These are phyloP conservation scores for Populus hybrid DNA, from an alignment of 441 rosid genomes.

Conservation along the genomic window DNA sequence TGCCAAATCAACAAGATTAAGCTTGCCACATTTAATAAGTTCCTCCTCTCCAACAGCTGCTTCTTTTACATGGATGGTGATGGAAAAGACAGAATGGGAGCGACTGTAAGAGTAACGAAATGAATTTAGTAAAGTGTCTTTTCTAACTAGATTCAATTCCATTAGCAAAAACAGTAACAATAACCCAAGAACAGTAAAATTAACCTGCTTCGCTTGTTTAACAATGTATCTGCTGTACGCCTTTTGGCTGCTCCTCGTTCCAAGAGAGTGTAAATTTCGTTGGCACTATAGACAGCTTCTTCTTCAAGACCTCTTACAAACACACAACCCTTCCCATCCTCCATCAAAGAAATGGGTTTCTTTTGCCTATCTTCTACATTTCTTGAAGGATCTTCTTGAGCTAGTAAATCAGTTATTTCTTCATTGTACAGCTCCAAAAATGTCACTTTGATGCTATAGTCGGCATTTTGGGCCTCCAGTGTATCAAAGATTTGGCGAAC, in stretches of 20 bases:
- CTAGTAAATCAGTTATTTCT: constrained; percentile 81
- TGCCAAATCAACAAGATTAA: constrained; percentile 96
- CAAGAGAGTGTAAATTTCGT: constrained; percentile 72
- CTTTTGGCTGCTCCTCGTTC: constrained; percentile 84
- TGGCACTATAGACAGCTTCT: constrained; percentile 85
- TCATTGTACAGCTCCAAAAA: constrained; percentile 92
- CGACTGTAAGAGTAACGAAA: constrained; percentile 49
- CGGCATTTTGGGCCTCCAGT: constrained; percentile 81
- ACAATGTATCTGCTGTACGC: constrained; percentile 83
- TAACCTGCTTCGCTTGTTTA: constrained; percentile 86
- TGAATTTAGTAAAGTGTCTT: constrained; percentile 6
- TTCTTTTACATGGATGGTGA: constrained; percentile 74
- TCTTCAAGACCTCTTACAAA: constrained; percentile 90
- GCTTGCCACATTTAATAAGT: constrained; percentile 91
- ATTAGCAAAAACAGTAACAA: neutral
- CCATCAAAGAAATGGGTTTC: constrained; percentile 85
- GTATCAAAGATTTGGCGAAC: constrained; percentile 81
- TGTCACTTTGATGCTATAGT: constrained; percentile 88
- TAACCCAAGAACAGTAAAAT: neutral
- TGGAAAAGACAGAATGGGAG: constrained; percentile 92
- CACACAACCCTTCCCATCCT: constrained; percentile 92
- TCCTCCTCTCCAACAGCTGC: constrained; percentile 82
- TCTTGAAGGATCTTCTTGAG: constrained; percentile 62
- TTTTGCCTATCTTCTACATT: constrained; percentile 63
- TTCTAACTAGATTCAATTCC: neutral